phyloP scores from a whole-genome alignment of 441 rosid species.

The Francoa sonchifolia region DNA sequence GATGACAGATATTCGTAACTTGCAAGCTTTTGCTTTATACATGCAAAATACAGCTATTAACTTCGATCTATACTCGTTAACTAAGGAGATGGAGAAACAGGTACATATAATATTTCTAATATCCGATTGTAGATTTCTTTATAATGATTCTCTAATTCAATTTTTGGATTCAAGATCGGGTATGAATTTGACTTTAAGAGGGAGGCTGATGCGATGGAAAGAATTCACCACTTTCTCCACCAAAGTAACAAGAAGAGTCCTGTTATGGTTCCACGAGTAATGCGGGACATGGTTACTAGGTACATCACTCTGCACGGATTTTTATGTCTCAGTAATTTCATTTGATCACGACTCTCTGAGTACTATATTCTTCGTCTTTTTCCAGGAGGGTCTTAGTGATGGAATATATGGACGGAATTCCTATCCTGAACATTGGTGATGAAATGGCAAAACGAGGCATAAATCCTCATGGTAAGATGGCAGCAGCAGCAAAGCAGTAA shows the following conservation, averaged over 20 bases:
- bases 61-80: slow-evolving; percentile 70
- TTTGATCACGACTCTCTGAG: not conserved
- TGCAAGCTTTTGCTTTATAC: slow-evolving; percentile 86
- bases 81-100: slow-evolving; percentile 96
- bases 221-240: slow-evolving; percentile 53
- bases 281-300: slow-evolving; percentile 66
- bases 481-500: slow-evolving; percentile 89
- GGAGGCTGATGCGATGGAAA: slow-evolving; percentile 84
- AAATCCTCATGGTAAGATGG: slow-evolving; percentile 70
- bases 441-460: slow-evolving; percentile 92
- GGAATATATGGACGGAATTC: slow-evolving; percentile 90
- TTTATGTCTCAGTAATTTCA: slow-evolving; percentile 7
- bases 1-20: slow-evolving; percentile 92
- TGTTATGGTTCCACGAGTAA: slow-evolving; percentile 60
- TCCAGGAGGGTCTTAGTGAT: slow-evolving; percentile 69
- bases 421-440: slow-evolving; percentile 79
- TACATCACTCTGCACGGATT: slow-evolving; percentile 13
- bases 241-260: slow-evolving; percentile 70
- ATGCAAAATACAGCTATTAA: slow-evolving; percentile 83
- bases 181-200: slow-evolving; percentile 85
- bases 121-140: no score
- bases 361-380: slow-evolving; percentile 8
- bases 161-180: slow-evolving; percentile 51
- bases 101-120: slow-evolving; percentile 19
- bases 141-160: slow-evolving; percentile 10